Evolutionary conservation across 2,329 filamentous ascomycete species (phyloP), one percentile per base, ranked within the genome.

Genomic region (Aspergillus oerlinghausenensis): DNA sequence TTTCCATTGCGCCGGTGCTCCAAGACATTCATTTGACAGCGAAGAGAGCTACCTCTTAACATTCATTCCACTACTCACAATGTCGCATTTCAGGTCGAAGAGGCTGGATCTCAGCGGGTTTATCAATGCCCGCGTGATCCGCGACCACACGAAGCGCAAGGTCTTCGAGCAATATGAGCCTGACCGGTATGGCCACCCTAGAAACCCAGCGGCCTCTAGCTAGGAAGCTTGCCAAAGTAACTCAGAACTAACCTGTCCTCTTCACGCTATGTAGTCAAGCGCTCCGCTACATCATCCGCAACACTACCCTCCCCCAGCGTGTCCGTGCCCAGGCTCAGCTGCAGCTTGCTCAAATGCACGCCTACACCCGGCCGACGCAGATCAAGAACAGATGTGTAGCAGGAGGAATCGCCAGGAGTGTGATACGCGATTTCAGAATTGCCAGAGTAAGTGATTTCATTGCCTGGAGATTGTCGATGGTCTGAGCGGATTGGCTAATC

Each of bases 121-220:
- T 71, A 76, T 95, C 78, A 97, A 97, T 71, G 85, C 88, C 73
- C 88, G 88, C 65, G 84, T 90, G 64, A 88, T 99, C 72, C 90
- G 94, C 68, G 94, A 99, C 76, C 91, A 97, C 79, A 92, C 92
- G 55, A 99, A 97, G 84, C 89, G 94, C 69, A 93, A 95, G 79
- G 90, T 92, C 57, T 97, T 92, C 70, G 89, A 88, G 71, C 82
- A 91, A 72, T 80, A 88, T 71, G 94, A 99, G 79, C 85, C 92
- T 4, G 89, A 97, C 78, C 88, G 93, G 92, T 95, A 80, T 49
- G 67, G 47, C 29, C 42, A 35, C 25, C 17, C 54, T 32, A 54
- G 52, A 40, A 52, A 26, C 43, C 28, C 42, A 10, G 4, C 8
- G 7, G n/a, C 14, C 10, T 25, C 4, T 17, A 14, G 32, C 21